Conservation (phyloP, 2,329 filamentous ascomycete species). For the Claviceps digitariae region DNA sequence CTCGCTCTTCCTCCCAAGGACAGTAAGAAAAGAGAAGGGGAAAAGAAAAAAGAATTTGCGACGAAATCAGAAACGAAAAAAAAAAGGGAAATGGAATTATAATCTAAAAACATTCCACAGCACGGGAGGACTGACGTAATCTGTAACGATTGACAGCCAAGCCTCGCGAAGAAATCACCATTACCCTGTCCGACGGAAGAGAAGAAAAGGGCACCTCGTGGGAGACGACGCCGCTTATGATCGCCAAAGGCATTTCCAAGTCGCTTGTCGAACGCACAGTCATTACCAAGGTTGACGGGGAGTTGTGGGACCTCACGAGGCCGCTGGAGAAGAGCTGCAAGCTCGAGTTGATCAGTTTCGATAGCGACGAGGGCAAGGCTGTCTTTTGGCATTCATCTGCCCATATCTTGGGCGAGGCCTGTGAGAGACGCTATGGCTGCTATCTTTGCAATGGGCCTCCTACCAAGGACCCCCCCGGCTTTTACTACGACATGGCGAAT, state of each 20-base stretch:
- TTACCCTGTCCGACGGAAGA: constrained; percentile 61
- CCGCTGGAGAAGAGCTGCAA: constrained; percentile 80
- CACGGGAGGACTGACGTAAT: background rate
- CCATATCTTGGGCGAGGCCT: constrained; percentile 90
- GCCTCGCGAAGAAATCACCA: constrained; percentile 59
- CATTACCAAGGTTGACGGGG: constrained; percentile 70
- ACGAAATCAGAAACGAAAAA: background rate
- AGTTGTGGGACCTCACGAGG: constrained; percentile 84
- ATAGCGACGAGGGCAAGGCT: constrained; percentile 52
- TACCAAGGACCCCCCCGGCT: constrained; percentile 61
- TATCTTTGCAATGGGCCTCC: constrained; percentile 88
- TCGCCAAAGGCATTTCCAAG: constrained; percentile 71
- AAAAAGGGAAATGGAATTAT: background rate
- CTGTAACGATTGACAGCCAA: constrained; percentile 32
- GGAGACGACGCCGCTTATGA: constrained; percentile 76
- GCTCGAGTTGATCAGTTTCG: constrained; percentile 74
- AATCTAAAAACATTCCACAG: background rate
- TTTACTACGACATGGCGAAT: constrained; percentile 92
- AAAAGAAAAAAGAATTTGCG: no score
- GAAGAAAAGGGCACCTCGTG: constrained; percentile 65
- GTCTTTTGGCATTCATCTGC: constrained; percentile 98
- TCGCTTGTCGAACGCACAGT: constrained; percentile 76
- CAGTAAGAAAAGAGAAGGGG: background rate
- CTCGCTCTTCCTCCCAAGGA: background rate
- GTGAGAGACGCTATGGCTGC: constrained; percentile 81